These are phyloP conservation scores for Tetrahymena borealis DNA, from an alignment of 73 alveolate species.

Conservation along the genomic window DNA sequence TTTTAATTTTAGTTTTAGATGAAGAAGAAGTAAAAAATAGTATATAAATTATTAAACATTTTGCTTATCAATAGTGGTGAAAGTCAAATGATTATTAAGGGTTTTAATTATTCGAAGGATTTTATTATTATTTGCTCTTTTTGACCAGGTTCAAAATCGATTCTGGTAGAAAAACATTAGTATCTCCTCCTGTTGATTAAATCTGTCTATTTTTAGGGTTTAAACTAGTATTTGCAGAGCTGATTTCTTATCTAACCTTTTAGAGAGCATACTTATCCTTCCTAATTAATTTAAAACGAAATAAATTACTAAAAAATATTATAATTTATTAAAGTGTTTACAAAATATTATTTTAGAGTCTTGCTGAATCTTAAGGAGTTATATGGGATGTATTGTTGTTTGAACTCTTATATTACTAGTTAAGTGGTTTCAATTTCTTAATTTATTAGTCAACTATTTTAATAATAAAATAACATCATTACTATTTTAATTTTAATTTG, in stretches of 20 bases:
- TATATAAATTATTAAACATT: no score
- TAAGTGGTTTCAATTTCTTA: not conserved
- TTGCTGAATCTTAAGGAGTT: not conserved
- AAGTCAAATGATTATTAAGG: not conserved
- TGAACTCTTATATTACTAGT: not conserved
- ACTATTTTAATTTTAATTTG: not conserved
- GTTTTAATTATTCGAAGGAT: not conserved
- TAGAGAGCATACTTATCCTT: not conserved
- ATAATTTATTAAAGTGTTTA: not conserved
- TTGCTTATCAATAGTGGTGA: not conserved
- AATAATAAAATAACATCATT: not conserved
- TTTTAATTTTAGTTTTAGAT: no score
- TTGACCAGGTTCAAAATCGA: not conserved
- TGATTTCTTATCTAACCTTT: not conserved
- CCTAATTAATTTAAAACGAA: not conserved
- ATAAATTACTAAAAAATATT: not conserved
- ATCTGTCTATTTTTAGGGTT: not conserved
- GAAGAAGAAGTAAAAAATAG: no score
- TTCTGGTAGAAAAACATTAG: not conserved
- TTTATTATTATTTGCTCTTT: not conserved
- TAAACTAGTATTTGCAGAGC: not conserved
- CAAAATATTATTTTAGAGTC: not conserved
- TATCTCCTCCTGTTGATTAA: not conserved
- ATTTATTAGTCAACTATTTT: not conserved
- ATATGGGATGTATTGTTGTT: not conserved